phyloP scores from a whole-genome alignment of 2,329 filamentous ascomycete species.

The Rhinocladiella similis region DNA sequence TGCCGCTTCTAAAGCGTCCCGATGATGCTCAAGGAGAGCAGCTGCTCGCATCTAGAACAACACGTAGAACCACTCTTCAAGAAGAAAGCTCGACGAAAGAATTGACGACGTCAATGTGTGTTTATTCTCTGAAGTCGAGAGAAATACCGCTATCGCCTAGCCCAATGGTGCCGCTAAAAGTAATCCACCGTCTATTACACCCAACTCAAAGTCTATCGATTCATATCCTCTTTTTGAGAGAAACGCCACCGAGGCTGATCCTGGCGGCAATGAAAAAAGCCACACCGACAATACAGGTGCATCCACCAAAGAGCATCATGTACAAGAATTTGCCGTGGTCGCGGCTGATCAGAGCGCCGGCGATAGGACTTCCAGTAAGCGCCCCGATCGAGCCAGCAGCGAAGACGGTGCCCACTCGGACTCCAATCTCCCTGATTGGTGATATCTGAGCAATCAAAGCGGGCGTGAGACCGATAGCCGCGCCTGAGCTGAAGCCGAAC shows the following conservation, averaged over 20 bases:
- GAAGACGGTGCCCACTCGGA: constrained; percentile 65
- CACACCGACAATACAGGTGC: constrained; percentile 49
- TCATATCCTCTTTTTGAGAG: constrained; percentile 32
- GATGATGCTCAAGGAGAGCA: too few relatives aligned
- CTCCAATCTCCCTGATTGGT: constrained; percentile 68
- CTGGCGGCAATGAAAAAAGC: constrained; percentile 40
- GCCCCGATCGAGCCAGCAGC: constrained; percentile 63
- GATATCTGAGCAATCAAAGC: constrained; percentile 65
- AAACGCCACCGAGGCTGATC: constrained; percentile 35
- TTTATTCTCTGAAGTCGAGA: too few relatives aligned
- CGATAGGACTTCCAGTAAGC: constrained; percentile 67
- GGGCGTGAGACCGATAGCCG: constrained; percentile 63
- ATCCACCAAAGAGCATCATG: constrained; percentile 66
- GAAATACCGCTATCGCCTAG: too few relatives aligned
- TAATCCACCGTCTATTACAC: too few relatives aligned
- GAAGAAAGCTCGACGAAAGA: too few relatives aligned
- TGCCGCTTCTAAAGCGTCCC: too few relatives aligned
- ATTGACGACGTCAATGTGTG: too few relatives aligned
- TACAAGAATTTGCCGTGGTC: constrained; percentile 58
- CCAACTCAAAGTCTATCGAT: too few relatives aligned
- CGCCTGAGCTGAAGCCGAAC: constrained; percentile 69
- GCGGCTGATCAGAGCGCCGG: constrained; percentile 54
- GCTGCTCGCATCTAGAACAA: too few relatives aligned
- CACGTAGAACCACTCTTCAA: too few relatives aligned
- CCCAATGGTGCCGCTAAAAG: too few relatives aligned